Percentiles rank a stretch among this genome's conserved stretches.
Evolutionary conservation across 192 early-diverging fungal genomes (phyloP).

Genomic region (Entrophospora sp.): DNA sequence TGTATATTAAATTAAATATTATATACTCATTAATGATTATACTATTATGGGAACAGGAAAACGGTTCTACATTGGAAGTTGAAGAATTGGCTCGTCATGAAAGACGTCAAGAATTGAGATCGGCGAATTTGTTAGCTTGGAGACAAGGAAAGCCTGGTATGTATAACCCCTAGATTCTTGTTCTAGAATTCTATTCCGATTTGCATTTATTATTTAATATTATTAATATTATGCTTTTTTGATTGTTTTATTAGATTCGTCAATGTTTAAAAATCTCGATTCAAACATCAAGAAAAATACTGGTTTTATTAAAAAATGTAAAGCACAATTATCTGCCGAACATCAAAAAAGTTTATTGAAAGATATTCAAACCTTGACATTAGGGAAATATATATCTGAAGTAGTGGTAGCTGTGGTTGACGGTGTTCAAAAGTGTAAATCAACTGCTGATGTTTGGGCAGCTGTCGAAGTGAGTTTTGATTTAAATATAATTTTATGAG

Average conservation of each 20-base stretch:
- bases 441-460: constrained; percentile 64
- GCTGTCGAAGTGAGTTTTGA: constrained; percentile 58
- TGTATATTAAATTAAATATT: no score
- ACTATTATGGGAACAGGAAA: no score
- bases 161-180: neutral
- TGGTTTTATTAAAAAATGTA: constrained; percentile 90
- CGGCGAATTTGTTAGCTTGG: constrained; percentile 3
- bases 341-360: constrained; percentile 58
- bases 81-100: neutral
- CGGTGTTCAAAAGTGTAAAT: constrained; percentile 59
- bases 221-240: neutral
- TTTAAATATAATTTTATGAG: neutral
- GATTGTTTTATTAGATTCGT: constrained; percentile 23
- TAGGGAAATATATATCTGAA: constrained; percentile 98
- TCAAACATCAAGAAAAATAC: constrained; percentile 98
- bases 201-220: neutral
- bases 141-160: constrained; percentile 14
- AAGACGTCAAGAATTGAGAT: constrained; percentile 16
- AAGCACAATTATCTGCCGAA: constrained; percentile 58
- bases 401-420: constrained; percentile 78
- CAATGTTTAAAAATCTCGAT: constrained; percentile 61
- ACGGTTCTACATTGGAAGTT: no score
- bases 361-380: constrained; percentile 74
- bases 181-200: neutral
- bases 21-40: no score